Base-by-base conservation (phyloP, 2,329 filamentous ascomycete genomes). In the Aspergillus quadrilineatus region DNA sequence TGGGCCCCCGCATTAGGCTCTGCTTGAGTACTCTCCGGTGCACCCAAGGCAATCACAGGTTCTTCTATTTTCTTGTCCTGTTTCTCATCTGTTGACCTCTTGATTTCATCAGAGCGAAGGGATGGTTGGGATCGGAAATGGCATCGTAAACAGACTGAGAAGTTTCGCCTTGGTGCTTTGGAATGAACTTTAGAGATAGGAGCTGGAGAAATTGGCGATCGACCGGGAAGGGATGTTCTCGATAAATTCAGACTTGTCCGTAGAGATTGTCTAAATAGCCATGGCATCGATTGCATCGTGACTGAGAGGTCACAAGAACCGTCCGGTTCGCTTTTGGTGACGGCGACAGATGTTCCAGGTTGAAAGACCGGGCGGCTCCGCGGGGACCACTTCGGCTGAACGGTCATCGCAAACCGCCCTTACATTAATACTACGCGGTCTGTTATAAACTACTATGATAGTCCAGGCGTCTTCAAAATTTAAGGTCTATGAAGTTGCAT, bases 141-240 rank as follows among this genome's bases (percentile, higher is more conserved):
- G 42, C 77, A 79, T 72, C 72, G 73, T 60, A 76, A 51, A 60
- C 77, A 79, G 55, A 71, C 70, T 53, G 75, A 75, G 65, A 73
- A 72, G 44, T 51, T 60, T 60, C 69, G 66, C 55, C 61, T 56
- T 55, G 64, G 52, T 55, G 62, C 62, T 55, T 56, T 57, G 55
- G 51, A 50, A 52, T 58, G 58, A 56, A 64, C 46, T 48, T 60
- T 65, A 55, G 65, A 54, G 49, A 53, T 46, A 51, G 56, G 53
- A 49, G 60, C 49, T 55, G 65, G 58, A 49, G 64, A 57, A 50
- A 69, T 53, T 28, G 62, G 63, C n/a, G 64, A 48, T 52, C 62
- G 66, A 28, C 61, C 44, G 2, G 65, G 58, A 44, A 60, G 59
- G 36, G 65, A 48, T 29, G 65, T 53, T 55, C 65, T 63, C 53